phyloP scores from a whole-genome alignment of 257 asterid genomes.

The Petunia axillaris region DNA sequence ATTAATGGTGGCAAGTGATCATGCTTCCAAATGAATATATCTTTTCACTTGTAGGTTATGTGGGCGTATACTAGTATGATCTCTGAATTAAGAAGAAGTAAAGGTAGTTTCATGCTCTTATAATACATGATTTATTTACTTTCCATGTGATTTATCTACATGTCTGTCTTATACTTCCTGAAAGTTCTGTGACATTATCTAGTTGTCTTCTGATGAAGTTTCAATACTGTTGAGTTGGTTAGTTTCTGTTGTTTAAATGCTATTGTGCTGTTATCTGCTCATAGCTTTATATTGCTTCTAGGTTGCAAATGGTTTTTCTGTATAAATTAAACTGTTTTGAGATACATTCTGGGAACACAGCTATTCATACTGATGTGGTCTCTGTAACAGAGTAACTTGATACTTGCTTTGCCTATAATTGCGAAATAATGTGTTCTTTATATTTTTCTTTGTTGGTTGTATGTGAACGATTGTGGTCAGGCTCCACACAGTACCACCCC shows the following conservation, averaged over 20 bases:
- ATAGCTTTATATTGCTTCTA: not conserved
- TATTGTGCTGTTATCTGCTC: not conserved
- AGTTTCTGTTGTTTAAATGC: not conserved
- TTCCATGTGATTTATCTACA: conserved; percentile 17
- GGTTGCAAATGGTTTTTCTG: not conserved
- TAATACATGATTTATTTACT: conserved; percentile 26
- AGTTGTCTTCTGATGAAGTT: not conserved
- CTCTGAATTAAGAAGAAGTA: conserved; percentile 89
- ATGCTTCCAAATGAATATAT: conserved; percentile 76
- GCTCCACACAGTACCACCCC: not conserved
- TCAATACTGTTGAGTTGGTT: not conserved
- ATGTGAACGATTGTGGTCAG: not conserved
- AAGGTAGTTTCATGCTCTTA: conserved; percentile 86
- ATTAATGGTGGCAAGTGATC: conserved; percentile 56
- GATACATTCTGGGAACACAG: not conserved
- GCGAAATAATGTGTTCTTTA: not conserved
- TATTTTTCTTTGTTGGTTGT: not conserved
- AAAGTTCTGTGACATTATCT: not conserved
- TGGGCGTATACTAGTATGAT: conserved; percentile 90
- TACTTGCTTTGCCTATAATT: not conserved
- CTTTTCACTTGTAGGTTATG: conserved; percentile 89
- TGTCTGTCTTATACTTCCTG: not conserved
- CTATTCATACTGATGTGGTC: not conserved
- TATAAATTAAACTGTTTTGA: not conserved
- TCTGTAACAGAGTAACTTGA: not conserved